Base-by-base conservation (phyloP, 1,139 yeast genomes). In the Geotrichum europaeum region DNA sequence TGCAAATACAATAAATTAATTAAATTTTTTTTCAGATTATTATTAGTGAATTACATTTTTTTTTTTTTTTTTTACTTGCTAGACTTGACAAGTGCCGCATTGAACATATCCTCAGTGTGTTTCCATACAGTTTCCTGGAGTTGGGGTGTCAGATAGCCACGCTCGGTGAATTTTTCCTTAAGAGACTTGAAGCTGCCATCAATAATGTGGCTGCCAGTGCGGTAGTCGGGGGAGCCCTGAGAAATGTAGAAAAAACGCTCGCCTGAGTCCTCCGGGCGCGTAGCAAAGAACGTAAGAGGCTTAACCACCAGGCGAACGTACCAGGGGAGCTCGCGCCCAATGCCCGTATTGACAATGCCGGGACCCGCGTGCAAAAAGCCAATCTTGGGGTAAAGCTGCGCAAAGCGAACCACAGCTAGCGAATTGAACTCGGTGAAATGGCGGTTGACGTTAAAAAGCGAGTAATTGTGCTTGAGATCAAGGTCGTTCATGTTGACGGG, bases 291-390 rank as follows among this genome's bases (percentile, higher is more conserved):
- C 58, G 49, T 49, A 24, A 56, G 22, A 1, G 51, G n/a, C 7
- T 24, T 55, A 10, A 43, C 13, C 5, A 65, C 64, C 20, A 18
- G 49, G n/a, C 70, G 63, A 34, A 65, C 52, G 58, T 55, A 65
- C 68, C 69, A 65, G 25, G 71, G 72, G n/a, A 70, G 63, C 28
- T 63, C 64, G 32, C 71, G 61, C 18, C 56, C 47, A 49, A 69
- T 65, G 28, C 66, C 67, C 10, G 75, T 70, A 2, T 62, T 56
- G 40, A 72, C 73, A 6, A 66, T 1, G 12, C 75, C 75, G 6
- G 75, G 75, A 57, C 63, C 64, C 6, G 65, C 66, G 61, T 72
- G 75, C 43, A 62, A 59, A 56, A 72, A 72, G 6, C 66, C 58
- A 28, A 72, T 60, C 9, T 65, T 56, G n/a, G 75, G 73, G 58